Evolutionary conservation across 352 stramenopile species (phyloP).

Genomic region (Phytophthora fragariae): DNA sequence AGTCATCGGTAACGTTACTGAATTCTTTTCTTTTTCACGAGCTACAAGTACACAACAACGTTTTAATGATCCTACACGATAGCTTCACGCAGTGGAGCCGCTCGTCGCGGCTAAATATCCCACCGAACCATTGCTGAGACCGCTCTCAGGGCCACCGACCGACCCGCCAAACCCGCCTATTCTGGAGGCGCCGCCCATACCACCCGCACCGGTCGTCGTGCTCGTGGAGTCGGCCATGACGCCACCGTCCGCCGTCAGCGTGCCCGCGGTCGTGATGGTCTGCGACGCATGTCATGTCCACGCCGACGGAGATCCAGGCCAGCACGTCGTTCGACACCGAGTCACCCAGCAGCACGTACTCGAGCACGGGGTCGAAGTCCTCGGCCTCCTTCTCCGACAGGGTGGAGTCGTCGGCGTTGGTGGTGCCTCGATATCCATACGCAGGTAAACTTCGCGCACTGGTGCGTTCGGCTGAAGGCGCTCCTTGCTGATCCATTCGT

Average conservation of each 20-base stretch:
- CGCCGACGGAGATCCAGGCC: conserved; percentile 47
- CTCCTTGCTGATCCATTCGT: conserved; percentile 43
- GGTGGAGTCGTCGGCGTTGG: conserved; percentile 34
- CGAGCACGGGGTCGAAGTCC: conserved; percentile 45
- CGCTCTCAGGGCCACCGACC: no score
- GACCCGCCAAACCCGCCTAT: no score
- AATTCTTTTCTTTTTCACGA: no score
- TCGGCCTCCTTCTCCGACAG: conserved; percentile 35
- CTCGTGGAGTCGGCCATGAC: conserved; percentile 28
- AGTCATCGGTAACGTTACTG: no score
- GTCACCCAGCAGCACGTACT: conserved; percentile 46
- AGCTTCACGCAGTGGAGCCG: no score
- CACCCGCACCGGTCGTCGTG: background rate
- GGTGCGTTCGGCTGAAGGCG: conserved; percentile 32
- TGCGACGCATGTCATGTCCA: conserved; percentile 36
- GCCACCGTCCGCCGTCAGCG: conserved; percentile 24
- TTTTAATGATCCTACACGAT: no score
- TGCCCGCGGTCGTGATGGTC: conserved; percentile 22
- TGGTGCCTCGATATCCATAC: conserved; percentile 34
- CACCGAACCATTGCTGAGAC: no score
- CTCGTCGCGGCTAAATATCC: no score
- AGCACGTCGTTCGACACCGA: conserved; percentile 39
- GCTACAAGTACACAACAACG: no score
- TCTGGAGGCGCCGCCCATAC: conserved; percentile 2
- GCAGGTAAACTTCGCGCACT: conserved; percentile 48